A percentile compares a stretch with the other conserved stretches of the same genome.
These are phyloP conservation scores for Chloranthus sessilifolius DNA, from an alignment of 164 flowering plant genomes.

Conservation along the genomic window DNA sequence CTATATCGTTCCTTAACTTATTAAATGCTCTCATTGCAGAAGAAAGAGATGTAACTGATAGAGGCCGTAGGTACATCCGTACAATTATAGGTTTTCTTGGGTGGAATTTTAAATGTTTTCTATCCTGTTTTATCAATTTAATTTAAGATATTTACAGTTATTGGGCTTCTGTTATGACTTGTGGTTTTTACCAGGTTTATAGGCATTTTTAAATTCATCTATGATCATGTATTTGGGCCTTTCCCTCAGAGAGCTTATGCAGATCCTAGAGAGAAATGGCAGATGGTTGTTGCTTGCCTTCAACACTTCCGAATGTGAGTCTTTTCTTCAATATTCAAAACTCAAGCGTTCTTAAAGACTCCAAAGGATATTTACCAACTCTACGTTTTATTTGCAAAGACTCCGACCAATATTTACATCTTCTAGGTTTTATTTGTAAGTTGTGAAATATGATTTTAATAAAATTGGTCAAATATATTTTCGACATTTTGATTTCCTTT, in stretches of 20 bases:
- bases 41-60: slow-evolving; percentile 78
- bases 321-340: neutral
- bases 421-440: no score
- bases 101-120: neutral
- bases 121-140: slow-evolving; percentile 5
- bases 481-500: no score
- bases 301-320: slow-evolving; percentile 90
- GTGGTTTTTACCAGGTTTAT: slow-evolving; percentile 64
- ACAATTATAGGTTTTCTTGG: neutral
- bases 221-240: slow-evolving; percentile 94
- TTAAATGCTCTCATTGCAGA: slow-evolving; percentile 80
- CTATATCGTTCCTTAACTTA: slow-evolving; percentile 90
- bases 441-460: no score
- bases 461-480: no score
- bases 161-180: neutral
- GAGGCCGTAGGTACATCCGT: slow-evolving; percentile 76
- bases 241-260: slow-evolving; percentile 97
- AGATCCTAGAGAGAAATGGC: slow-evolving; percentile 95
- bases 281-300: slow-evolving; percentile 86
- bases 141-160: neutral
- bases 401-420: no score
- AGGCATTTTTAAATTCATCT: slow-evolving; percentile 88
- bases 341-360: no score
- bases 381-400: no score
- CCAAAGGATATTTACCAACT: no score